Conservation (phyloP, 108 stramenopile genomes). For the Poteriospumella lacustris region DNA sequence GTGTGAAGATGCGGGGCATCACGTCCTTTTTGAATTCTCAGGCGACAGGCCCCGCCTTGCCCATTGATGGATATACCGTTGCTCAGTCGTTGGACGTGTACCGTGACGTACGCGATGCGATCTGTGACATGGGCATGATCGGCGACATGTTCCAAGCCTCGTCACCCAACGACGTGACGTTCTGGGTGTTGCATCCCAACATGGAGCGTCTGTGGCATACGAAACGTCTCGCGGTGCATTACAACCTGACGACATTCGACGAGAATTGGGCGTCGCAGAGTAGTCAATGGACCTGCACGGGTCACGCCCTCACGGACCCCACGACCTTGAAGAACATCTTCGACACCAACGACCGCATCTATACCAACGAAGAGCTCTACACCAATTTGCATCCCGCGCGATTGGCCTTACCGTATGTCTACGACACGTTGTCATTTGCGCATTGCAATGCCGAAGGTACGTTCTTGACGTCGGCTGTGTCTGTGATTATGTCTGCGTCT, state of each 20-base stretch:
- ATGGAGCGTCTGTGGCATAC: conserved; percentile 38
- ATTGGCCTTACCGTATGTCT: conserved; percentile 32
- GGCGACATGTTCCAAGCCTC: conserved; percentile 44
- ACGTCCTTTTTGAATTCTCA: too few relatives aligned
- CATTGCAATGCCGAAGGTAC: conserved; percentile 35
- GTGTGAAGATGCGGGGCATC: too few relatives aligned
- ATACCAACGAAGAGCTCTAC: conserved; percentile 35
- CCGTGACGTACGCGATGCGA: too few relatives aligned
- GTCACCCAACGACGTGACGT: conserved; percentile 40
- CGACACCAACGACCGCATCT: conserved; percentile 6
- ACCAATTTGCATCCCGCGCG: conserved; percentile 21
- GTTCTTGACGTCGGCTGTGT: too few relatives aligned
- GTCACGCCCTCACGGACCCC: conserved; percentile 33
- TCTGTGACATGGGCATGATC: conserved; percentile 36
- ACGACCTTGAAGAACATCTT: conserved; percentile 33
- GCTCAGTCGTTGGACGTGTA: too few relatives aligned
- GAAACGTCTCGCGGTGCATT: too few relatives aligned
- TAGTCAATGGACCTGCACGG: conserved; percentile 25
- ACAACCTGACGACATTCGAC: conserved; percentile 6
- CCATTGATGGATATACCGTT: too few relatives aligned
- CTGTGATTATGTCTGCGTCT: too few relatives aligned
- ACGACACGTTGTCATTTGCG: conserved; percentile 37
- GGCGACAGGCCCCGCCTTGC: too few relatives aligned
- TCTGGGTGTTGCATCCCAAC: conserved; percentile 44
- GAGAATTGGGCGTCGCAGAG: conserved; percentile 35